phyloP scores from a whole-genome alignment of 2,329 filamentous ascomycete species.

The Oidium heveae region DNA sequence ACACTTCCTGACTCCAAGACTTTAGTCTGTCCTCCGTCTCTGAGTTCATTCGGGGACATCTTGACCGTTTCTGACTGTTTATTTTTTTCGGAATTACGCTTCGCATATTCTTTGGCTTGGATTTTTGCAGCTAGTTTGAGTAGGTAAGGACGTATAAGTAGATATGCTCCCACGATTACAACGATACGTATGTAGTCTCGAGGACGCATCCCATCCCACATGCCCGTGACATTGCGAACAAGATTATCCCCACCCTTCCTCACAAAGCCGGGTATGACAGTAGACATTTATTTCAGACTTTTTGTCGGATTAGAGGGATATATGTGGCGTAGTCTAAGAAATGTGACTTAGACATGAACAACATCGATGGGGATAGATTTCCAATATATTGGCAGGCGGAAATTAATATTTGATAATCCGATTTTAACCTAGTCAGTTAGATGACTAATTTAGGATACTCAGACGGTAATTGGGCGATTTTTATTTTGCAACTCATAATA shows the following conservation, averaged over 20 bases:
- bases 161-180: conserved; percentile 46
- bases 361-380: no score
- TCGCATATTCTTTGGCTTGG: conserved; percentile 38
- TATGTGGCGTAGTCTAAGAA: no score
- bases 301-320: no score
- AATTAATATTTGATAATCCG: no score
- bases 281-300: no score
- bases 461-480: no score
- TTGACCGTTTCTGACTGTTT: conserved; percentile 18
- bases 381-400: no score
- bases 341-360: no score
- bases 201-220: conserved; percentile 24
- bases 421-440: no score
- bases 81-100: conserved; percentile 8
- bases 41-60: conserved; percentile 30
- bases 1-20: not conserved
- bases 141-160: conserved; percentile 48
- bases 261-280: not conserved
- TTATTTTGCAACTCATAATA: no score
- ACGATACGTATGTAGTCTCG: conserved; percentile 42
- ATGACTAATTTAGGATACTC: no score
- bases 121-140: conserved; percentile 38
- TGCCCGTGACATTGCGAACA: conserved; percentile 22
- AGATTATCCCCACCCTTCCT: conserved; percentile 10
- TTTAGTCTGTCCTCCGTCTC: conserved; percentile 5